phyloP scores from a whole-genome alignment of 345 rosid genomes.

The Hypericum androsaemum region DNA sequence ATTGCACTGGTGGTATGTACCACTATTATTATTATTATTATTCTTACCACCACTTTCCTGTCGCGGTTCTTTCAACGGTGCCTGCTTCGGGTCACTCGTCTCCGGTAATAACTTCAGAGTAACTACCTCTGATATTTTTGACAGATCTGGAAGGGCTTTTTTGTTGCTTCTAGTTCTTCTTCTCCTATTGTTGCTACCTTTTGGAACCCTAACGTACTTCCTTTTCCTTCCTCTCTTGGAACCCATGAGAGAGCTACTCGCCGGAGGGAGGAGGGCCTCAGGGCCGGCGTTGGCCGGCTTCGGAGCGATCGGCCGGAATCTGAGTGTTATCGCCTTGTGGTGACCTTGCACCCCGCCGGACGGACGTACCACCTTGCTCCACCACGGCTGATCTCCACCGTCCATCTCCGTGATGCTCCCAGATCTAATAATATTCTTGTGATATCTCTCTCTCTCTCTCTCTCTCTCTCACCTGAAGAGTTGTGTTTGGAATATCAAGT shows the following conservation, averaged over 20 bases:
- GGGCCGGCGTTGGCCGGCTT: conserved; percentile 38
- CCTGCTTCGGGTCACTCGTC: conserved; percentile 13
- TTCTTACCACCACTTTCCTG: conserved; percentile 11
- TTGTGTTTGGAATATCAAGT: too few species aligned
- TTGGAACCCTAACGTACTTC: conserved; percentile 63
- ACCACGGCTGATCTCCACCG: background rate
- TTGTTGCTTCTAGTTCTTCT: background rate
- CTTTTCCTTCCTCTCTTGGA: conserved; percentile 40
- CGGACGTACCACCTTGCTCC: conserved; percentile 17
- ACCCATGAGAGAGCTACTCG: conserved; percentile 15
- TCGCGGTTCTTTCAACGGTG: conserved; percentile 2
- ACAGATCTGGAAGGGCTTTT: conserved; percentile 12
- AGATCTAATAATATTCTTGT: too few species aligned
- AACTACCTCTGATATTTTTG: conserved; percentile 12
- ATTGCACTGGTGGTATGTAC: conserved; percentile 12
- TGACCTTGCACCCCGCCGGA: conserved; percentile 24
- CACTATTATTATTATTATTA: background rate
- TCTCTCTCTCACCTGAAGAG: too few species aligned
- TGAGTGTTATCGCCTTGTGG: conserved; percentile 47
- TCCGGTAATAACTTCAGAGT: conserved; percentile 58
- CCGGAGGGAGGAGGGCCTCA: background rate
- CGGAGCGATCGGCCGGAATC: conserved; percentile 89
- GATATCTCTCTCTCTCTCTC: too few species aligned
- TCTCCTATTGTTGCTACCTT: conserved; percentile 21
- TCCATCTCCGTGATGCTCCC: conserved; percentile 6